Evolutionary conservation across 2,329 filamentous ascomycete genomes (phyloP), one percentile per base, ranked within the genome.

Genomic region (Alternaria atra): DNA sequence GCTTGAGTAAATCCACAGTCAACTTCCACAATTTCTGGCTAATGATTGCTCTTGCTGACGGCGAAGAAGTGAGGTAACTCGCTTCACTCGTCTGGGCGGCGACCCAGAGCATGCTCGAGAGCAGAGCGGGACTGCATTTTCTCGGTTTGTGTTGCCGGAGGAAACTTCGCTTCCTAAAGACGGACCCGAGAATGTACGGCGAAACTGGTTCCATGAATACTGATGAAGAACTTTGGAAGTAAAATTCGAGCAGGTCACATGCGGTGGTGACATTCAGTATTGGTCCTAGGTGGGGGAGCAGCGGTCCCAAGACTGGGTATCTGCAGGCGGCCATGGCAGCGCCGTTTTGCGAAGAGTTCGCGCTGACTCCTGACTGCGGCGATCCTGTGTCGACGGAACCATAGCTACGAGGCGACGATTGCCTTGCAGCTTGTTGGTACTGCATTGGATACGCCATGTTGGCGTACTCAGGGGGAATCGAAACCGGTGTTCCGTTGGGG

Each of bases 71-170:
- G 67, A 97, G 79, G 76, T 93, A 93, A 12, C 91, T 87, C 13
- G 93, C 92, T 76, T 97, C 94, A 77, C 92, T 95, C 2, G 93
- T 97, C 77, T 97, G 93, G 2, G 93, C 93, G 17, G 92, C 91
- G 32, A 96, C 90, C 93, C 93, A 97, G n/a, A 97, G 86, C 87
- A 97, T 97, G 78, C 93, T 97, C 29, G 94, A 91, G 29, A 97
- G 84, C 29, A 97, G 84, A 2, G 93, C 93, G 27, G 93, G 93
- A 68, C 91, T 94, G 74, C 93, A 97, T 60, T 85, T 86, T 62
- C 94, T 86, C 17, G 94, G 93, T 72, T 91, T 93, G 58, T 88
- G 91, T 12, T 90, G 90, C 69, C 96, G 91, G 46, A 97, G 83
- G 77, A 97, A 93, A 0, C 93, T 94, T 65, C 90, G 87, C 77